Percentiles rank a stretch among this genome's conserved stretches.
phyloP scores from a whole-genome alignment of 1,284 basidiomycete species.

The Phellinidium pouzarii region DNA sequence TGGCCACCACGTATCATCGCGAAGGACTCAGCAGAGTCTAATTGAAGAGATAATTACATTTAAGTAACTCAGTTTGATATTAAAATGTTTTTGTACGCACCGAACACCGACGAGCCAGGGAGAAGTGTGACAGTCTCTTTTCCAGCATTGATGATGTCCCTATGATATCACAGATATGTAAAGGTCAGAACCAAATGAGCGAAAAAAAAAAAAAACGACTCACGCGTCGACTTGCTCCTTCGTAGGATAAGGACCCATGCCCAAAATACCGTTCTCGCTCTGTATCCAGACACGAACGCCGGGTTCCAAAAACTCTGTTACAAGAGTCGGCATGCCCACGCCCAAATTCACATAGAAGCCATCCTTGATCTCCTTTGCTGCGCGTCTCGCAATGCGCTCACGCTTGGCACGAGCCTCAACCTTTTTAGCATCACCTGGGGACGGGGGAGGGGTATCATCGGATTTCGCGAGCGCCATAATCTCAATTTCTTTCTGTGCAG shows the following conservation, averaged over 20 bases:
- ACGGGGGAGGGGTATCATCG: slow-evolving; percentile 22
- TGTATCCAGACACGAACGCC: slow-evolving; percentile 89
- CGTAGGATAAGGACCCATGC: slow-evolving; percentile 93
- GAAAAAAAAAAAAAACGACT: slow-evolving; percentile 29
- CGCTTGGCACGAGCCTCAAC: slow-evolving; percentile 42
- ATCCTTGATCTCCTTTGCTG: slow-evolving; percentile 86
- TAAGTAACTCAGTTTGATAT: not conserved
- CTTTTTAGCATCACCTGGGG: slow-evolving; percentile 42
- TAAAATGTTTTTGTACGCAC: slow-evolving; percentile 39
- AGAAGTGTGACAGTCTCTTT: slow-evolving; percentile 93
- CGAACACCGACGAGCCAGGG: slow-evolving; percentile 90
- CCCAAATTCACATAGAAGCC: slow-evolving; percentile 73
- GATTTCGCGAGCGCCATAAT: slow-evolving; percentile 58
- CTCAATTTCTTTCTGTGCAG: slow-evolving; percentile 76
- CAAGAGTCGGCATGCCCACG: slow-evolving; percentile 91
- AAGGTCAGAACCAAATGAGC: slow-evolving; percentile 15
- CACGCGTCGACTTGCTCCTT: slow-evolving; percentile 84
- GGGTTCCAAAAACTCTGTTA: slow-evolving; percentile 74
- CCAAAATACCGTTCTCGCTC: slow-evolving; percentile 92
- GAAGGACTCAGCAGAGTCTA: slow-evolving; percentile 87
- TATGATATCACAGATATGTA: slow-evolving; percentile 28
- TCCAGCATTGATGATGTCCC: slow-evolving; percentile 91
- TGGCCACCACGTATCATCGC: slow-evolving; percentile 97
- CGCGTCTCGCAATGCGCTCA: slow-evolving; percentile 78
- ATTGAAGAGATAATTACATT: slow-evolving; percentile 7